Base-by-base conservation (phyloP, 495 filamentous ascomycete species). In the Evansstolkia leycettana region DNA sequence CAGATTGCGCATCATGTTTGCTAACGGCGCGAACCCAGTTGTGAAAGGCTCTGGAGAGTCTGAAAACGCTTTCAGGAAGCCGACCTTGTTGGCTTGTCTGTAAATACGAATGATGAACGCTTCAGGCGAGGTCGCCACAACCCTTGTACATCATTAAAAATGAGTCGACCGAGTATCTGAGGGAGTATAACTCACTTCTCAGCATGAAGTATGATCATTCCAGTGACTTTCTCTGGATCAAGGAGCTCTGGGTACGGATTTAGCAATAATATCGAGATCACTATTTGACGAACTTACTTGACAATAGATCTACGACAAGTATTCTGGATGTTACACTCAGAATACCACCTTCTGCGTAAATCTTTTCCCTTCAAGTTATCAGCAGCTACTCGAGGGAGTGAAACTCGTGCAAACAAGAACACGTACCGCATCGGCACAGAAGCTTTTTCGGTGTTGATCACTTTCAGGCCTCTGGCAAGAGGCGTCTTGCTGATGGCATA, bases 281-380 rank as follows among this genome's bases (percentile, higher is more conserved):
- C 10, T 17, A 7, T 10, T 20, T 16, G 23, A 29, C 27, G 10
- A 9, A 33, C 58, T 26, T 70, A 70, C 73, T 74, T 19, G 85
- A 90, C 40, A 98, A 56, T 36, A 96, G 65, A 60, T 98, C 90
- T 16, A 94, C 84, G 7, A 95, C 82, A 36, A 98, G 58, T 42
- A 98, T 98, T 45, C 88, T 82, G 25, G 85, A 94, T 18, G 90
- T 98, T 48, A 96, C 80, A 69, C 89, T 94, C 60, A 94, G 83
- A 52, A 96, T 82, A 34, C 90, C 90, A 17, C 90, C 90, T 39
- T 76, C 66, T 1, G 73, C 60, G 61, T 98, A 98, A 63, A 94
- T 78, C 57, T 84, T 89, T 60, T 94, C 84, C 46, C 89, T 75
- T 12, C 28, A 27, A 18, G 19, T 3, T 3, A 17, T 31, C 16